Conservation (phyloP, 1,284 basidiomycete species). For the Ganoderma leucocontextum region DNA sequence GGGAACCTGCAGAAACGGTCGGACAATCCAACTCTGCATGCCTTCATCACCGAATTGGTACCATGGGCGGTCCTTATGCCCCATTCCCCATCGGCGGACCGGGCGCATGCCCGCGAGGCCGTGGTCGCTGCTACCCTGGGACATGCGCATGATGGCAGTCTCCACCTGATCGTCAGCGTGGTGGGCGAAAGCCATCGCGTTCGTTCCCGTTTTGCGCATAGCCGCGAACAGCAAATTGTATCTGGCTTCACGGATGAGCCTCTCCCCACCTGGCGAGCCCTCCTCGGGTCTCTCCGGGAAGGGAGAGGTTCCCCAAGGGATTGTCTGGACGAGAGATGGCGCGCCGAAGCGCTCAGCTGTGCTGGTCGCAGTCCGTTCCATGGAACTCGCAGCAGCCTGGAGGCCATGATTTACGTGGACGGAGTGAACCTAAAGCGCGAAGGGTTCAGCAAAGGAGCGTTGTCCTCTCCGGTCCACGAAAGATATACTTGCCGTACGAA, state of each 20-base stretch:
- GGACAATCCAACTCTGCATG: conserved; percentile 70
- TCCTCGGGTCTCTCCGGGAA: conserved; percentile 54
- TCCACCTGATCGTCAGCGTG: conserved; percentile 85
- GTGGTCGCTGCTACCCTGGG: conserved; percentile 57
- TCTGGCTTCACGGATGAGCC: conserved; percentile 63
- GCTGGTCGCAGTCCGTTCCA: conserved; percentile 58
- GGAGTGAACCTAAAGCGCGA: conserved; percentile 53
- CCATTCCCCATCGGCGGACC: conserved; percentile 81
- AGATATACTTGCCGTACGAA: background rate
- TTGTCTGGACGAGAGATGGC: conserved; percentile 51
- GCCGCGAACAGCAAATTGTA: conserved; percentile 60
- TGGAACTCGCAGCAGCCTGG: conserved; percentile 60
- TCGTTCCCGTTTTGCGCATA: conserved; percentile 50
- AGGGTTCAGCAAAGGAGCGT: background rate
- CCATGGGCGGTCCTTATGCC: conserved; percentile 43
- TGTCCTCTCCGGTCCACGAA: background rate
- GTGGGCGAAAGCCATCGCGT: conserved; percentile 70
- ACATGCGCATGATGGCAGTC: conserved; percentile 74
- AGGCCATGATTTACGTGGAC: conserved; percentile 73
- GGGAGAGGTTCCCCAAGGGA: conserved; percentile 64
- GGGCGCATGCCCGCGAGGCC: conserved; percentile 73
- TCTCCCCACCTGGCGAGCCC: conserved; percentile 47
- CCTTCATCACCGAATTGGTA: conserved; percentile 59
- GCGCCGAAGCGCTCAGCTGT: conserved; percentile 56
- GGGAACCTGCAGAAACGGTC: conserved; percentile 69